Evolutionary conservation across 345 rosid genomes (phyloP), one percentile per base, ranked within the genome.

Genomic region (Murraya paniculata): DNA sequence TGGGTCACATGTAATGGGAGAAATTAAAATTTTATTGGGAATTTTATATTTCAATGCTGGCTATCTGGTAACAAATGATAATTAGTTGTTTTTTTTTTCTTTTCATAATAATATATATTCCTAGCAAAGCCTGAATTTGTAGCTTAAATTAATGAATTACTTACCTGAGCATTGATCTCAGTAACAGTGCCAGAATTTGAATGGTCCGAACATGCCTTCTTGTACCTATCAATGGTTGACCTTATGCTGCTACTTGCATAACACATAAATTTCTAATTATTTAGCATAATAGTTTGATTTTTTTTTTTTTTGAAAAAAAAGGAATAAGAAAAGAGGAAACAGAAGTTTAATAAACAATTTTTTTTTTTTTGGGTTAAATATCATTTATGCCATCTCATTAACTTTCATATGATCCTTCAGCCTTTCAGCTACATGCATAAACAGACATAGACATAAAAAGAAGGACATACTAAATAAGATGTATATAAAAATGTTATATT

Each of bases 81-180:
- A 45, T 45, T 45, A 2, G 50, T 45, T 13, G 4, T 45, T 13
- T 45, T 41, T 35, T 5, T 35, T 35, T 45, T 45, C 18, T 45
- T 45, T 13, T 45, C 50, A 45, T 45, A 3, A 45, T 13, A 45
- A 45, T 11, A 13, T 45, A 45, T 11, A 11, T 45, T 13, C 50
- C 50, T 13, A 45, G 0, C 50, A 0, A 45, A 13, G 16, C 50
- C 50, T 45, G 18, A 45, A 45, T 45, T 62, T 64, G 22, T 16
- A 18, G 9, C 18, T 64, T 22, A 6, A 22, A 71, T 27, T 16
- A 48, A 28, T 45, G n/a, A 13, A 41, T 38, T 31, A 10, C n/a
- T 73, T 72, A 94, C 99, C 92, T 95, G 98, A 19, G 99, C 99
- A 87, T 96, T 96, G 79, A 96, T 96, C 77, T 96, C 97, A n/a